A percentile compares a stretch with the other conserved stretches of the same genome.
phyloP scores from a whole-genome alignment of 768 basidiomycete genomes.

The Suillus luteus region DNA sequence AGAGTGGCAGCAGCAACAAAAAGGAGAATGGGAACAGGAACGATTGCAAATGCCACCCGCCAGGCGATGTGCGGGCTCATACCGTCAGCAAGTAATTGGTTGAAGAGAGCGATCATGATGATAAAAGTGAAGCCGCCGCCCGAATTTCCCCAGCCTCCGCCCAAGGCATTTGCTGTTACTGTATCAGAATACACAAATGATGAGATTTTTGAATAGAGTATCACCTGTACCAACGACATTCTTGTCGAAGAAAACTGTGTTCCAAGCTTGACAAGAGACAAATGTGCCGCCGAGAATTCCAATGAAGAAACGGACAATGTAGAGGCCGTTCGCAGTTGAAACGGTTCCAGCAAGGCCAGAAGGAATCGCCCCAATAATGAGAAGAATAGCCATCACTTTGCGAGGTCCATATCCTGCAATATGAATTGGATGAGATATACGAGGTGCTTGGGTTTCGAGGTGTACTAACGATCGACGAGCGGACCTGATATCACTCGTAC shows the following conservation, averaged over 20 bases:
- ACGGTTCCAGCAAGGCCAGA: constrained; percentile 58
- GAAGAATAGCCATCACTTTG: constrained; percentile 54
- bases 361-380: constrained; percentile 57
- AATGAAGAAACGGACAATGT: constrained; percentile 56
- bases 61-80: constrained; percentile 47
- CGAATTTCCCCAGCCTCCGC: constrained; percentile 55
- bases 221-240: constrained; percentile 41
- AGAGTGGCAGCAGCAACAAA: constrained; percentile 42
- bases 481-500: constrained; percentile 53
- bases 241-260: constrained; percentile 61
- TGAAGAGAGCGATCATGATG: constrained; percentile 57
- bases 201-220: background rate
- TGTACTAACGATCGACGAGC: constrained; percentile 43
- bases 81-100: constrained; percentile 38
- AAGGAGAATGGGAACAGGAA: constrained; percentile 57
- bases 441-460: background rate
- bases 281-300: constrained; percentile 63
- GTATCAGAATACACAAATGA: background rate
- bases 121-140: constrained; percentile 54
- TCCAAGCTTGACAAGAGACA: constrained; percentile 63
- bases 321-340: constrained; percentile 41
- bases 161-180: constrained; percentile 50
- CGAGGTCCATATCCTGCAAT: constrained; percentile 47
- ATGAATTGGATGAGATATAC: constrained; percentile 1
- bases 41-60: constrained; percentile 55